Conservation (phyloP, 2,329 filamentous ascomycete species). For the Fusarium longipes region DNA sequence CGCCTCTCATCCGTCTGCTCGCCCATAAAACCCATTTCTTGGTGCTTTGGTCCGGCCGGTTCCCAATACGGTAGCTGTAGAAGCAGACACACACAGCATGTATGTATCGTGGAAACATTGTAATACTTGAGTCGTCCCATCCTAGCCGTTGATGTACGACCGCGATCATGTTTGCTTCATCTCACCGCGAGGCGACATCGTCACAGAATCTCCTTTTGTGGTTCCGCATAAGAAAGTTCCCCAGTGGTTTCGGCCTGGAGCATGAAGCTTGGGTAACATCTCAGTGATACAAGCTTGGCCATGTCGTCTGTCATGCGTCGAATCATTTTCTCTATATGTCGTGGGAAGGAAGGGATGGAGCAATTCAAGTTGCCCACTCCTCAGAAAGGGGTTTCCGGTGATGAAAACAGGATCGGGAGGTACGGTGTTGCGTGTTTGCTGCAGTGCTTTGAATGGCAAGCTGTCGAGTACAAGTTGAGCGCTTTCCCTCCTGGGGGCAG, state of each 20-base stretch:
- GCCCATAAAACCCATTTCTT: background rate
- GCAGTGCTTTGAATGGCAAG: conserved; percentile 22
- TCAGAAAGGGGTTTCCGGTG: conserved; percentile 12
- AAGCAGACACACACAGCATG: conserved; percentile 17
- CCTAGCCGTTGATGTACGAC: conserved; percentile 45
- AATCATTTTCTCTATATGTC: conserved; percentile 22
- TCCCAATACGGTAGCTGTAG: background rate
- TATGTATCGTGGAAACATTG: conserved; percentile 29
- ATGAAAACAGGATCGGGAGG: background rate
- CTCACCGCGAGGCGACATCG: conserved; percentile 31
- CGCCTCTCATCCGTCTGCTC: background rate
- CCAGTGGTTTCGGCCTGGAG: conserved; percentile 25
- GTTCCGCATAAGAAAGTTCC: conserved; percentile 31
- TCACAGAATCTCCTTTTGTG: conserved; percentile 29
- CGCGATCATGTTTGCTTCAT: conserved; percentile 44
- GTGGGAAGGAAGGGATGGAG: conserved; percentile 7
- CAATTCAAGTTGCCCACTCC: conserved; percentile 13
- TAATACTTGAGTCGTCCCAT: conserved; percentile 39
- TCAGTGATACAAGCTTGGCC: conserved; percentile 38
- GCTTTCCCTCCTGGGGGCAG: conserved; percentile 7
- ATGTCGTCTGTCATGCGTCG: conserved; percentile 32
- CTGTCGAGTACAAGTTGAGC: conserved; percentile 35
- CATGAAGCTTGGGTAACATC: conserved; percentile 25
- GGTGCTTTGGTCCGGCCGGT: background rate
- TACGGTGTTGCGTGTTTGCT: conserved; percentile 23